Conservation (phyloP, 148 eudicot genomes). For the Mesembryanthemum crystallinum region DNA sequence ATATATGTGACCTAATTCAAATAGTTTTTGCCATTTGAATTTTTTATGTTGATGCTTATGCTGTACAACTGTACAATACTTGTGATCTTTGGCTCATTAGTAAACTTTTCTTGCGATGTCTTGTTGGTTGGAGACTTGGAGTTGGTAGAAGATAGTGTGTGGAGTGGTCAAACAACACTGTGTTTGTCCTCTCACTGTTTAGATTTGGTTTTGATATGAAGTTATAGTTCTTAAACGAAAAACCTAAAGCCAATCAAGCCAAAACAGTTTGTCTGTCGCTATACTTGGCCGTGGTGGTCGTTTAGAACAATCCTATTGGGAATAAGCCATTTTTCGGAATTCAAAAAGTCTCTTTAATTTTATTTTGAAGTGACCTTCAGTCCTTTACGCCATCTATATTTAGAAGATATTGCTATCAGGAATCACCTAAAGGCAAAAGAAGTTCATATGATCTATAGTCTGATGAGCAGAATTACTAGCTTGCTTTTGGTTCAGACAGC, state of each 20-base stretch:
- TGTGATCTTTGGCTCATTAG: slow-evolving; percentile 1
- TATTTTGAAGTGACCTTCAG: too few relatives aligned
- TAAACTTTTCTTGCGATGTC: background rate
- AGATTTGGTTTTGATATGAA: background rate
- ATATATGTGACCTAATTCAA: background rate
- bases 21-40: background rate
- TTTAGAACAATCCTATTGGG: background rate
- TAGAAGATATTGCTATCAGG: background rate
- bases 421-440: background rate
- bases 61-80: background rate
- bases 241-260: background rate
- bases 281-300: background rate
- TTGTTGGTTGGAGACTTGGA: slow-evolving; percentile 7
- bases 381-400: too few relatives aligned
- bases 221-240: background rate
- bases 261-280: background rate
- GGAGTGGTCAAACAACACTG: background rate
- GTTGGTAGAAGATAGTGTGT: background rate
- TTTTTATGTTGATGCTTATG: slow-evolving; percentile 5
- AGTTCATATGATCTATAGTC: background rate
- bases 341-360: too few relatives aligned
- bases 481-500: background rate
- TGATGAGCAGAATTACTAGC: background rate
- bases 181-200: background rate
- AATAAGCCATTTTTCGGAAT: background rate